Conservation (phyloP, 2,329 filamentous ascomycete species). For the Leptographium lundbergii region DNA sequence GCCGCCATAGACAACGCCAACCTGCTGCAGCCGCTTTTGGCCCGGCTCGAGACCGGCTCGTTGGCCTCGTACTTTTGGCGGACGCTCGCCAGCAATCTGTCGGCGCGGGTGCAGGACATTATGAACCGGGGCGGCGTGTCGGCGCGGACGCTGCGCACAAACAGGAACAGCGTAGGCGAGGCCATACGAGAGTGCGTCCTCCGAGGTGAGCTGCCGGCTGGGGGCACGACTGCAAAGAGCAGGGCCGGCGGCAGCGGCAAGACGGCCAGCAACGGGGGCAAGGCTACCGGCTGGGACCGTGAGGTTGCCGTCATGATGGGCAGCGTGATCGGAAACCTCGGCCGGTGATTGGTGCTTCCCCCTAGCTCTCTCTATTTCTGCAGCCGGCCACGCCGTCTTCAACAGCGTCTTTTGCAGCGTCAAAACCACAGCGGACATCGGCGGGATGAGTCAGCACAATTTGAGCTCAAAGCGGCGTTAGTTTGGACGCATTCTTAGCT, state of each 20-base stretch:
- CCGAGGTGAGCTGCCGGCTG: conserved; percentile 58
- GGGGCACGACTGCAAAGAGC: conserved; percentile 29
- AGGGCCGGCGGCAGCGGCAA: conserved; percentile 19
- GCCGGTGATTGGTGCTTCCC: not conserved
- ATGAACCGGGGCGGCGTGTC: conserved; percentile 70
- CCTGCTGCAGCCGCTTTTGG: conserved; percentile 60
- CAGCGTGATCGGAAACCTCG: conserved; percentile 50
- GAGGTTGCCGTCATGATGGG: conserved; percentile 93
- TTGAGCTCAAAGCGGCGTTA: not conserved
- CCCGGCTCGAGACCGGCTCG: conserved; percentile 74
- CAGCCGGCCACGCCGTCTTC: no score
- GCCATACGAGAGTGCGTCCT: conserved; percentile 75
- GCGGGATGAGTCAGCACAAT: not conserved
- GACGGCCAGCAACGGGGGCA: not conserved
- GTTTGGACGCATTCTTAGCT: not conserved
- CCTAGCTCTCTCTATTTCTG: not conserved
- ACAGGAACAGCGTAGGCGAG: conserved; percentile 61
- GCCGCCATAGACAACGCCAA: conserved; percentile 20
- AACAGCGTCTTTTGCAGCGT: no score
- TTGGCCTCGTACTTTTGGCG: conserved; percentile 91
- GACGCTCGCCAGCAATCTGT: conserved; percentile 66
- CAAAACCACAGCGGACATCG: not conserved
- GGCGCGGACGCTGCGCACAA: conserved; percentile 65
- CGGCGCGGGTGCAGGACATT: conserved; percentile 71
- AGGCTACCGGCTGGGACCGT: conserved; percentile 55